Evolutionary conservation across 2,329 filamentous ascomycete species (phyloP), one percentile per base, ranked within the genome.

Genomic region (Clarireedia paspali): DNA sequence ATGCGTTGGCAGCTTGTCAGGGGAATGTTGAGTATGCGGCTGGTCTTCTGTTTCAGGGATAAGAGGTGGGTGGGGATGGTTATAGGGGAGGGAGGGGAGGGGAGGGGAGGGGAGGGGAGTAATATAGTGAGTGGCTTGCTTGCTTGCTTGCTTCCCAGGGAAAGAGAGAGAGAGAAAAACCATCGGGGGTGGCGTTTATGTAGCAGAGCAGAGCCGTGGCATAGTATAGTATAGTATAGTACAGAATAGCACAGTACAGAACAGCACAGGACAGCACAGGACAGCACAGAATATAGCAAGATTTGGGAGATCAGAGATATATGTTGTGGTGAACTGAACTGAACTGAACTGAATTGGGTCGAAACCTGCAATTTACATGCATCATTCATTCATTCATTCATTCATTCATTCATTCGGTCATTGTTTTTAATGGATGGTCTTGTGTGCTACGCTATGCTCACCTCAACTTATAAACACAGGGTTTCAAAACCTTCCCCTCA

Each of bases 391-490:
- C 20, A 20, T 20, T 20, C 20, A 17, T 17, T 17, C 20, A 17
- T 17, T 17, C n/a, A 17, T 20, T 40, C 27, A 20, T 20, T 20
- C 20, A 20, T 20, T 20, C 20, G 20, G 2, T 20, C 20, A 30
- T 30, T 30, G 7, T 30, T 30, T 30, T 10, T 12, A 9, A 10
- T 30, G 7, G 6, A 5, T 3, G 27, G 10, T 30, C 7, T 10
- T 7, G 2, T 30, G 10, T 30, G 27, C 27, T 5, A 4, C 6
- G 10, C 17, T 15, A 10, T 3, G 5, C 9, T 45, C 58, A 70
- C 59, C 92, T 82, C 63, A 91, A 81, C 76, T 97, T 97, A 73
- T 97, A 97, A 59, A 97, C 84, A 74, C 94, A 97, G 17, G 94
- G 94, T 77, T 97, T 97, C 64, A 99, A 72, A 55, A 92, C 78